Evolutionary conservation across 2,329 filamentous ascomycete species (phyloP).

Genomic region (Golovinomyces cichoracearum): DNA sequence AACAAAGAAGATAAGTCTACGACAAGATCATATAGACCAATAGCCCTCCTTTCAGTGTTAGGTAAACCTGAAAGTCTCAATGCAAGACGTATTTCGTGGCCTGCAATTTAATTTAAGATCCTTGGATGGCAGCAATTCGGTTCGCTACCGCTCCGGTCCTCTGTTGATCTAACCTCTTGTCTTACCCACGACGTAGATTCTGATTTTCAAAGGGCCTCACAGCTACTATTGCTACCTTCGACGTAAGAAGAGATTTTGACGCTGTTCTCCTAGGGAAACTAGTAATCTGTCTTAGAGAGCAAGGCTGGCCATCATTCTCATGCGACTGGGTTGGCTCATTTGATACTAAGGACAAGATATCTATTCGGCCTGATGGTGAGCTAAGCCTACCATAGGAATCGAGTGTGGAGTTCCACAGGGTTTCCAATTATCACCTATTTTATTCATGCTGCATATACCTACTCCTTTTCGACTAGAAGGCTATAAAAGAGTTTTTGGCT

Average conservation of each 20-base stretch:
- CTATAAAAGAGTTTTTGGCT: background rate
- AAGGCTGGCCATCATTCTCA: background rate
- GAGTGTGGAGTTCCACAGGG: background rate
- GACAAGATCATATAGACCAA: background rate
- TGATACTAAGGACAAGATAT: background rate
- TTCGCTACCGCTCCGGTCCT: background rate
- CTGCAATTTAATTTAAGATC: background rate
- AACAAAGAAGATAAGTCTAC: background rate
- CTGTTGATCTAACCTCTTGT: background rate
- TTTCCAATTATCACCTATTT: background rate
- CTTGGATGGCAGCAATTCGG: background rate
- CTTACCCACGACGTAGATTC: background rate
- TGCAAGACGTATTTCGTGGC: background rate
- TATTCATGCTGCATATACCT: too few species aligned
- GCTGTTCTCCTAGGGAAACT: background rate
- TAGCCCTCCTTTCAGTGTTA: background rate
- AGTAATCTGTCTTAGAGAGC: background rate
- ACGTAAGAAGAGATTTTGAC: background rate
- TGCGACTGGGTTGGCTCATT: background rate
- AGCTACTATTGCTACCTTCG: background rate
- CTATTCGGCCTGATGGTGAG: too few species aligned
- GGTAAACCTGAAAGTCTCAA: background rate
- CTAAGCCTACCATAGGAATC: too few species aligned
- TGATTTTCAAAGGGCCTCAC: background rate
- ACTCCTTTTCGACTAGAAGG: background rate